Evolutionary conservation across 805 yeast genomes (phyloP), one percentile per base, ranked within the genome.

Genomic region (Ogataea thermomethanolica): DNA sequence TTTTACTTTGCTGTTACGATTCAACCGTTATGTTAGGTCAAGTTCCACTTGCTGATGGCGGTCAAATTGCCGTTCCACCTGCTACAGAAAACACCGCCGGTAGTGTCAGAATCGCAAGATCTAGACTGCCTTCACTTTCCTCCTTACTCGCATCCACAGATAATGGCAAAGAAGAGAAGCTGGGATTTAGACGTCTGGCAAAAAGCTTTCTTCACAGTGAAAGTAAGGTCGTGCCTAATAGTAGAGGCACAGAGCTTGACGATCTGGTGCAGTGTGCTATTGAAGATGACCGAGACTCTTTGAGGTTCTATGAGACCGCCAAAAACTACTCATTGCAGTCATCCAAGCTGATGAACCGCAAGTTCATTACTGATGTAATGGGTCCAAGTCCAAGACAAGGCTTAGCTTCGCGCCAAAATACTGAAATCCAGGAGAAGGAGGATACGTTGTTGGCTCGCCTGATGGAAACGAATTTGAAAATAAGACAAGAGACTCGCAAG

Each of bases 181-280:
- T 48, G 22, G 48, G 59, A 10, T 51, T 58, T 17, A 45, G 59
- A 39, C 47, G 51, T 39, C 38, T 56, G 10, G 62, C 62, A 11
- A 51, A 48, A 37, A 54, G 47, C 28, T 39, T 56, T 13, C 35
- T 53, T 5, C 50, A 52, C 35, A 52, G 39, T 42, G 50, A 43
- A 8, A 37, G 37, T 29, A 43, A 38, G 25, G 28, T 27, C 22
- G 37, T 12, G 12, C 29, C 33, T 6, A 36, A 31, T 17, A 37
- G 40, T 31, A 45, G 38, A 23, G 48, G 39, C 13, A 24, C 44
- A 24, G 49, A 46, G 29, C 27, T 31, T 4, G 52, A 49, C 5
- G 49, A 49, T 10, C 15, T 30, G 10, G 15, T 24, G 22, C 38
- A 36, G 12, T 35, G 30, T 12, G 33, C 29, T 7, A 12, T 15